Base-by-base conservation (phyloP, 331 rosid species). In the Dryas integrifolia region DNA sequence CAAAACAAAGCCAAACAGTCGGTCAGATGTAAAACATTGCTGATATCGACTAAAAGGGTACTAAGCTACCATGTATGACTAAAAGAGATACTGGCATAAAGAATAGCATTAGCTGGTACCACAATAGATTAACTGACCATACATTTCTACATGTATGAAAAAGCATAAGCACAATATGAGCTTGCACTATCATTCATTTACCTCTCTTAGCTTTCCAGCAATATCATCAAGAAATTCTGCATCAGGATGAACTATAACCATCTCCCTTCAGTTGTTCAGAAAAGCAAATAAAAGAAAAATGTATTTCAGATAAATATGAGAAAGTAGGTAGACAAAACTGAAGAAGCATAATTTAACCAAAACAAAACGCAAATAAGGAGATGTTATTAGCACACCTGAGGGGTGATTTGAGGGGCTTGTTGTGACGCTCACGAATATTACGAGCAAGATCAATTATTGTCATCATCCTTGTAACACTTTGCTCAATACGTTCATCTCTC, bases 201-300 rank as follows among this genome's bases (percentile, higher is more conserved):
- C 97, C 96, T 95, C 97, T 84, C 77, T 82, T 52, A 95, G 87
- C 89, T 89, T 95, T 79, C 94, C 96, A 70, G 88, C 84, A 43
- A 95, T 92, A 73, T 95, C 98, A 73, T 85, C 88, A n/a, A 95
- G 98, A 84, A 95, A 95, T 77, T 89, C 83, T 60, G 73, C 63
- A 80, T 95, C 98, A 1, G 96, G 93, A 88, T 95, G 98, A 79
- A 95, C 98, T 59, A 95, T 88, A 40, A 89, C 85, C 98, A 95
- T 91, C 83, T 95, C 96, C 90, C 97, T 95, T 65, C 3, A 76
- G 75, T 57, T 18, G 63, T 59, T 45, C 73, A 59, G 38, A 74
- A 69, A 47, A 24, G 45, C 1, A n/a, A 49, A 68, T n/a, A 46
- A 13, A 47, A 72, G 11, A 5, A 44, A 30, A 38, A 72, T 4